Evolutionary conservation across 1,284 basidiomycete species (phyloP).

Genomic region (Xerocomus cyaneibrunnescens): DNA sequence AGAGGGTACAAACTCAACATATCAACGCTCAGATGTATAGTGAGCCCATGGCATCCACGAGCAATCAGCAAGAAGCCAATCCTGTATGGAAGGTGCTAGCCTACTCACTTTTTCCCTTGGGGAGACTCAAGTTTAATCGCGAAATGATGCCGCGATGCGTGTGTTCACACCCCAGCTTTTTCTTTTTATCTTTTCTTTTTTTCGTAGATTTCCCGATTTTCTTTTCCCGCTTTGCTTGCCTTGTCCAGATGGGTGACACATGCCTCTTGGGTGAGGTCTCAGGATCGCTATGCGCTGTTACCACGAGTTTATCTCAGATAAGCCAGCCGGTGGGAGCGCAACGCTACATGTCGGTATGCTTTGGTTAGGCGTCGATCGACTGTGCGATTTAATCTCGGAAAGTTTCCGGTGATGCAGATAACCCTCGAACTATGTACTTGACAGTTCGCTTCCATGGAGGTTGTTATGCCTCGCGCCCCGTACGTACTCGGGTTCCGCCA

Average conservation of each 20-base stretch:
- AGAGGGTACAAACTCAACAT: conserved; percentile 12
- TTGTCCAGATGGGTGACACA: conserved; percentile 23
- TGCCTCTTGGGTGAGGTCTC: conserved; percentile 27
- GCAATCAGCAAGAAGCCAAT: conserved; percentile 19
- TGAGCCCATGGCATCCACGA: conserved; percentile 9
- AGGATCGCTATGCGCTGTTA: conserved; percentile 28
- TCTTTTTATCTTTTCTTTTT: conserved; percentile 1
- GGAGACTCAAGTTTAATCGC: conserved; percentile 21
- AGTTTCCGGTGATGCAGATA: conserved; percentile 14
- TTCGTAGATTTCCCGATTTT: neutral
- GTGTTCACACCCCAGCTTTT: conserved; percentile 20
- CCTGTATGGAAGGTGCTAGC: conserved; percentile 24
- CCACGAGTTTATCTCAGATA: conserved; percentile 37
- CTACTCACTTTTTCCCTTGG: conserved; percentile 24
- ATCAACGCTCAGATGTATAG: conserved; percentile 4
- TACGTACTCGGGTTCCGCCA: conserved; percentile 18
- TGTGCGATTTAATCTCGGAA: conserved; percentile 28
- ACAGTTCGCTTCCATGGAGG: conserved; percentile 15
- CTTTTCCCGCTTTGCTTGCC: neutral
- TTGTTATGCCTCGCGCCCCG: neutral
- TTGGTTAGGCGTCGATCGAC: conserved; percentile 28
- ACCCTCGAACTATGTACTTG: conserved; percentile 8
- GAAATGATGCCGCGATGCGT: conserved; percentile 20
- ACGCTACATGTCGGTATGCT: conserved; percentile 9
- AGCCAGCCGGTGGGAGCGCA: conserved; percentile 21